Evolutionary conservation across 768 basidiomycete species (phyloP).

Genomic region (Leccinellum albellum): DNA sequence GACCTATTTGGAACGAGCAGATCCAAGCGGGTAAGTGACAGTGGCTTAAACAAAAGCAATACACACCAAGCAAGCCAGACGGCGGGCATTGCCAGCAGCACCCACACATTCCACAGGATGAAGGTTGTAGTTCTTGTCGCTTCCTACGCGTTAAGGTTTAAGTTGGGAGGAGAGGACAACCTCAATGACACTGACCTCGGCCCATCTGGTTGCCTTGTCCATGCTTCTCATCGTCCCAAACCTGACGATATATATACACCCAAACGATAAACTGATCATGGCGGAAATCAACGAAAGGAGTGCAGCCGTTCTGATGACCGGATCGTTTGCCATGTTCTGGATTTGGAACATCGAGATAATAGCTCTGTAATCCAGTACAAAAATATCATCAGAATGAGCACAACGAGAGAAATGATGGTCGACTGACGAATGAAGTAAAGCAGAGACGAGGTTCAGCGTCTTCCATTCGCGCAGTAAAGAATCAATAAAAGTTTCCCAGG

Average conservation of each 20-base stretch:
- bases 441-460: conserved; percentile 71
- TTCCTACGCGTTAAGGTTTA: conserved; percentile 40
- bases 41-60: background rate
- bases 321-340: conserved; percentile 48
- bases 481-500: conserved; percentile 73
- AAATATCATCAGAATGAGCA: background rate
- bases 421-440: conserved; percentile 49
- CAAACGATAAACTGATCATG: conserved; percentile 67
- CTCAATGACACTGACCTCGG: conserved; percentile 45
- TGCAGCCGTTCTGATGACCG: conserved; percentile 58
- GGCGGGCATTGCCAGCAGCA: conserved; percentile 61
- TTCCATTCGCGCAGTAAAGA: conserved; percentile 74
- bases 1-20: conserved; percentile 39
- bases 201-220: conserved; percentile 69
- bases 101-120: conserved; percentile 66
- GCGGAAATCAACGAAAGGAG: conserved; percentile 64
- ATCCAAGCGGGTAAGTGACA: background rate
- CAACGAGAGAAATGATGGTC: background rate
- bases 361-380: conserved; percentile 38
- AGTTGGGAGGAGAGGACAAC: background rate
- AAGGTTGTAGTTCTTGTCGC: conserved; percentile 47
- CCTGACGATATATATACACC: conserved; percentile 69
- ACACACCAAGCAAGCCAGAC: conserved; percentile 68
- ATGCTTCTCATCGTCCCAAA: conserved; percentile 73
- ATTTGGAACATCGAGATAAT: conserved; percentile 69